Base-by-base conservation (phyloP, 2,329 filamentous ascomycete species). In the Trichoderma breve region DNA sequence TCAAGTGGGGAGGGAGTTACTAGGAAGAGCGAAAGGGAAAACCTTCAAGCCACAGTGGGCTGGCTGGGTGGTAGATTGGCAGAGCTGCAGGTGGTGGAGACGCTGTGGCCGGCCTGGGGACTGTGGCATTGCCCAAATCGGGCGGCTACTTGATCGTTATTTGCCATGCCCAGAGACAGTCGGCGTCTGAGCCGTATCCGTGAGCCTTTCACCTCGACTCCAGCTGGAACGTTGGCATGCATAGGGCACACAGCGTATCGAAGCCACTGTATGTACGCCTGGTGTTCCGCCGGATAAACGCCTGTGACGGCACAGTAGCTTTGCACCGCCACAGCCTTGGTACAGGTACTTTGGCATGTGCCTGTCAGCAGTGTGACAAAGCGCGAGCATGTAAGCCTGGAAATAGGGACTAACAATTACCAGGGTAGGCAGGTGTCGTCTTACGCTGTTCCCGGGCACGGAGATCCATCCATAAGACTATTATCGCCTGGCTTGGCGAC, bases 1-100 rank as follows among this genome's bases (percentile, higher is more conserved):
- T 47, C 53, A 62, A 51, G 66, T 60, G 68, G 68, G 43, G 68
- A 63, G 28, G 53, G 47, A 43, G 47, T 57, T 9, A 15, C 34
- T 36, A 36, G 14, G 34, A 36, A 36, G 21, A n/a, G 51, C 18
- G 32, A 28, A 36, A 68, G 51, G 53, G 26, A 57, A 68, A 53
- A 51, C n/a, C n/a, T 61, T 69, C 66, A 61, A 70, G 67, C 67
- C 67, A 70, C 67, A 70, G 55, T 53, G 67, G 67, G 53, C 53
- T 43, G 57, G 66, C 66, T 53, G 34, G 39, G 15, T n/a, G 15
- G 18, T 43, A 43, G 15, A 43, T n/a, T 43, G 39, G 34, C 34
- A 65, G 62, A 32, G n/a, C 47, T 65, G 39, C 32, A 34, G 26
- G 24, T n/a, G n/a, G 66, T 61, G 55, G 66, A 61, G 66, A 30